A percentile compares a stretch with the other conserved stretches of the same genome.
Evolutionary conservation across 306 rosid genomes (phyloP).

Genomic region (Mucuna pruriens): DNA sequence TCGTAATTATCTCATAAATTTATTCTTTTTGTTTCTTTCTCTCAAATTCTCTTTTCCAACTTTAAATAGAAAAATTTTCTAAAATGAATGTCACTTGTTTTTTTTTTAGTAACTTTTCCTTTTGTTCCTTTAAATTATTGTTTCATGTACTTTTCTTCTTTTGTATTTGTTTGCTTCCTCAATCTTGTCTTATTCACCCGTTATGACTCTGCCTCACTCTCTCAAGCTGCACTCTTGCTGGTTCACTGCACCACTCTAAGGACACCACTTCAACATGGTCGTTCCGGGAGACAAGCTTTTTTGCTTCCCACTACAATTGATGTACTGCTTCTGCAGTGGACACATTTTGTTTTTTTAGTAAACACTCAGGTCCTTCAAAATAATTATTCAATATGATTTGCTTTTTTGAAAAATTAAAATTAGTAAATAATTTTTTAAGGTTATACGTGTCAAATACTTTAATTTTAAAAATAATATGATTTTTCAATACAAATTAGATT

Average conservation of each 20-base stretch:
- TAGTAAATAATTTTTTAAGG: not conserved
- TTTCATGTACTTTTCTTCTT: not conserved
- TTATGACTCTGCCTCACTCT: not conserved
- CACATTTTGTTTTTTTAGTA: not conserved
- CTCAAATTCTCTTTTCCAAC: too few relatives aligned
- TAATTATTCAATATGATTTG: not conserved
- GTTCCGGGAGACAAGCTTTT: conserved; percentile 7
- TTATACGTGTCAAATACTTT: not conserved
- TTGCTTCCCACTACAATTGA: conserved; percentile 8
- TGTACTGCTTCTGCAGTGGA: not conserved
- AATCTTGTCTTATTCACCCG: not conserved
- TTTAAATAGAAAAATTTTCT: not conserved
- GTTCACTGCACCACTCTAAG: not conserved
- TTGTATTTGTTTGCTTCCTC: conserved; percentile 5
- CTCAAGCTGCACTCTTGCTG: not conserved
- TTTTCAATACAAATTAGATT: not conserved
- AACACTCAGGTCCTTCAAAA: not conserved
- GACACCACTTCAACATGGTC: conserved; percentile 7
- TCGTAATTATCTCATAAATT: too few relatives aligned
- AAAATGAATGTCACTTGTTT: not conserved
- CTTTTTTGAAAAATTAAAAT: not conserved
- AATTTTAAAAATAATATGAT: too few relatives aligned
- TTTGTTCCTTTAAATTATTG: not conserved
- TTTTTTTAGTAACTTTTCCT: not conserved
- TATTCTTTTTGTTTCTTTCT: too few relatives aligned